Conservation (phyloP, 139 green algal genomes). For the Coelastrella sp. region DNA sequence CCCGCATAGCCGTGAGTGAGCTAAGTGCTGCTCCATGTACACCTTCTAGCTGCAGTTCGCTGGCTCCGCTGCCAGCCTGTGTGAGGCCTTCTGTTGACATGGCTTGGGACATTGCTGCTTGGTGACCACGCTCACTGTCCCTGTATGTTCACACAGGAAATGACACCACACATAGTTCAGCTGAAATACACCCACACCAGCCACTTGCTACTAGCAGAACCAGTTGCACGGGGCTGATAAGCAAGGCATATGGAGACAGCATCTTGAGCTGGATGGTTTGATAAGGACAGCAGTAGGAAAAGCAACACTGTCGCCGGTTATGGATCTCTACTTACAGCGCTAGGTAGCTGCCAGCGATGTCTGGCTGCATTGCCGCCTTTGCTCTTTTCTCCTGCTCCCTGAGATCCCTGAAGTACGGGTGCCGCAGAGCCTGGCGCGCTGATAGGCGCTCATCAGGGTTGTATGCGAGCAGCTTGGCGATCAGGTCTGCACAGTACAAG, state of each 20-base stretch:
- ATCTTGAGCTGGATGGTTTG: too few relatives aligned
- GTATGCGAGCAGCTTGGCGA: conserved; percentile 81
- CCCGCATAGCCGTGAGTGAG: neutral
- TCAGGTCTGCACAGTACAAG: conserved; percentile 56
- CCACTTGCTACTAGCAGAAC: too few relatives aligned
- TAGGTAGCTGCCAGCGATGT: conserved; percentile 17
- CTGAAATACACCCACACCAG: too few relatives aligned
- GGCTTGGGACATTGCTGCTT: neutral
- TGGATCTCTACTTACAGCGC: neutral
- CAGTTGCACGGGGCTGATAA: too few relatives aligned
- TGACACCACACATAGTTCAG: too few relatives aligned
- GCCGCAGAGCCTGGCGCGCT: conserved; percentile 79
- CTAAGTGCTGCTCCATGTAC: neutral
- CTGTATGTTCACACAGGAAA: neutral
- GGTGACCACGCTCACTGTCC: conserved; percentile 4
- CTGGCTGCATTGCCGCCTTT: conserved; percentile 28
- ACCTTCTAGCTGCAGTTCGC: conserved; percentile 22
- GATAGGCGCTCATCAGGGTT: conserved; percentile 85
- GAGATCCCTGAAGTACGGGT: conserved; percentile 80
- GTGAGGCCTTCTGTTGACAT: conserved; percentile 16
- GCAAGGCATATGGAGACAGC: too few relatives aligned
- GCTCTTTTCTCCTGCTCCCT: conserved; percentile 21
- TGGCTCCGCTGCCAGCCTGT: conserved; percentile 2
- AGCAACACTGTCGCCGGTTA: too few relatives aligned
- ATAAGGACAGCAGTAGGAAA: too few relatives aligned